Conservation (phyloP, 2,329 filamentous ascomycete genomes). For the Penicillium sp. region DNA sequence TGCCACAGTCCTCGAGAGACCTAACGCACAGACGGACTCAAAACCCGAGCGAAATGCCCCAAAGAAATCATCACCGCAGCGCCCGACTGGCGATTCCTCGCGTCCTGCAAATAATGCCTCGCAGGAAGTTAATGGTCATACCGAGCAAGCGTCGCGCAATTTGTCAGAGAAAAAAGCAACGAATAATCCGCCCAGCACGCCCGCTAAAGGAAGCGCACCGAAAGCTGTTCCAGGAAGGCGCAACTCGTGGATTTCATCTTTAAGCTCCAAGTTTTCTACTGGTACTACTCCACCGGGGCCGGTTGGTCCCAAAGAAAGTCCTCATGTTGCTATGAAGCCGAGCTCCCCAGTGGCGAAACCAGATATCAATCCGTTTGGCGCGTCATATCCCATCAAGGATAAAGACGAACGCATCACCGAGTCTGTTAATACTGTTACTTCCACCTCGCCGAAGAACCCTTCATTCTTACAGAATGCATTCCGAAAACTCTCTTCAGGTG, state of each 20-base stretch:
- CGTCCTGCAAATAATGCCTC: background rate
- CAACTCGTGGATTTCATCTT: constrained; percentile 87
- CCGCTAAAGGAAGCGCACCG: constrained; percentile 28
- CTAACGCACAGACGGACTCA: constrained; percentile 21
- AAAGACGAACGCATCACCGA: constrained; percentile 41
- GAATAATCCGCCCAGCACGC: constrained; percentile 23
- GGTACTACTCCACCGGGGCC: constrained; percentile 39
- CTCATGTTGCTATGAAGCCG: constrained; percentile 25
- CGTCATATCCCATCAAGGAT: constrained; percentile 37
- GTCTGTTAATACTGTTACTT: constrained; percentile 21
- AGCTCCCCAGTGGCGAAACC: constrained; percentile 30
- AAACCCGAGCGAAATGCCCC: constrained; percentile 20
- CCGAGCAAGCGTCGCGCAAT: background rate
- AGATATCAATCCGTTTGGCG: constrained; percentile 45
- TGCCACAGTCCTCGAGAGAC: constrained; percentile 27
- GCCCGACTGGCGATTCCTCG: constrained; percentile 13
- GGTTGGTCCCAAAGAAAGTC: constrained; percentile 28
- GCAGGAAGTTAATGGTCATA: background rate
- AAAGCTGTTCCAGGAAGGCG: constrained; percentile 47
- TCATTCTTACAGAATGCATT: constrained; percentile 79
- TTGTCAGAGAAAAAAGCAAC: constrained; percentile 17
- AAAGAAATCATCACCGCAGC: constrained; percentile 13
- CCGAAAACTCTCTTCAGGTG: constrained; percentile 68
- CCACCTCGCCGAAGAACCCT: constrained; percentile 61
- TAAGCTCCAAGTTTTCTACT: constrained; percentile 87